Evolutionary conservation across 371 early-diverging fungal genomes (phyloP), one percentile per base, ranked within the genome.

Genomic region (Rhizopus arrhizus): DNA sequence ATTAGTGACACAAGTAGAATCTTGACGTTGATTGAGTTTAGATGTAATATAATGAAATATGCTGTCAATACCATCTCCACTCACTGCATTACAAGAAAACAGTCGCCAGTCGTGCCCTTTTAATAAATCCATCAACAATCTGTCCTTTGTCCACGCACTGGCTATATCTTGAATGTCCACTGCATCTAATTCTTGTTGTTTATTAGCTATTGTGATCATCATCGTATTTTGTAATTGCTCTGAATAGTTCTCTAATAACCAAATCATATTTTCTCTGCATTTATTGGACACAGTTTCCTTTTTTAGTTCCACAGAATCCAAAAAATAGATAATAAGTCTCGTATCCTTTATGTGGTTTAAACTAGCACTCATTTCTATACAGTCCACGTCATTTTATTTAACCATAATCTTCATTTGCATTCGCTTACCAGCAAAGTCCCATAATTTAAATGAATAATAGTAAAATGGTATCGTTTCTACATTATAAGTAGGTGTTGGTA

Each of bases 141-240:
- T 53, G 40, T 76, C 72, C 2, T 62, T 56, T 15, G 64, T 58
- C 77, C 77, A 76, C 10, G 32, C 11, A 12, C 65, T 53, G 4
- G 67, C 77, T n/a, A 76, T 65, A 53, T 70, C 71, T 33, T 73
- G 77, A 9, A 71, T 66, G 45, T 68, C 71, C 47, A 70, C 62
- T 5, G 64, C 61, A 5, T 35, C 54, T 33, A 38, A 29, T 15
- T 51, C 48, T 40, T 62, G 62, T 42, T 65, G 61, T 53, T 76
- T 73, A 48, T 70, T 76, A 0, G 63, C 73, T 3, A 76, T 62
- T 1, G 73, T 71, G 22, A 76, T 56, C 11, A 76, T 68, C 31
- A 73, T 73, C 2, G 72, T 49, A 3, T 73, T 53, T 3, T 65
- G 48, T 9, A 76, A 50, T 33, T 47, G 42, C 29, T 64, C 52